Evolutionary conservation across 768 basidiomycete species (phyloP).

Genomic region (Rhodotorula taiwanensis): DNA sequence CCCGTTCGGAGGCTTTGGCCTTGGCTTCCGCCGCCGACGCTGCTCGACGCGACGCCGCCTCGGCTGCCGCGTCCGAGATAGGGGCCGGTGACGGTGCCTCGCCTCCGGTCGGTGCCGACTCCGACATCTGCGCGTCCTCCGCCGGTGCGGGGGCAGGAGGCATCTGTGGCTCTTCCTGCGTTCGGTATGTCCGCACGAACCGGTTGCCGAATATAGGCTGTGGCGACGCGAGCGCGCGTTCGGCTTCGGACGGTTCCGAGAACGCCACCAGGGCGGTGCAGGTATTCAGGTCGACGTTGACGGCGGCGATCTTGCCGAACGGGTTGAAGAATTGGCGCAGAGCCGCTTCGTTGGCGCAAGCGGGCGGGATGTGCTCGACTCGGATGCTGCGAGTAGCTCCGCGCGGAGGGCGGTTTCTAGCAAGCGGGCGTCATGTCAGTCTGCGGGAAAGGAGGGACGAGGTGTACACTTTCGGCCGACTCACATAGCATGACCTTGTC

Average conservation of each 20-base stretch:
- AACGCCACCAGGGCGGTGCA: constrained; percentile 45
- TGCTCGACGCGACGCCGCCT: too few species aligned
- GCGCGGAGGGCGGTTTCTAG: background rate
- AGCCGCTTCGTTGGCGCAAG: constrained; percentile 65
- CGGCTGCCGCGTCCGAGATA: constrained; percentile 43
- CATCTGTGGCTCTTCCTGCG: constrained; percentile 44
- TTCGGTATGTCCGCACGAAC: constrained; percentile 95
- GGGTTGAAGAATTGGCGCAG: constrained; percentile 85
- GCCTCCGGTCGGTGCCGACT: background rate
- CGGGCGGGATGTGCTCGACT: constrained; percentile 86
- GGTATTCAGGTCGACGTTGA: constrained; percentile 63
- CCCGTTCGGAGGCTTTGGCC: background rate
- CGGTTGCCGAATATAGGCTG: constrained; percentile 92
- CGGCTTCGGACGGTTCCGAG: constrained; percentile 80
- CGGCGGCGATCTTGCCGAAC: constrained; percentile 86
- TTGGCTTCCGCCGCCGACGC: constrained; percentile 56
- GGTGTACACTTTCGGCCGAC: too few species aligned
- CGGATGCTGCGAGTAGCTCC: constrained; percentile 72
- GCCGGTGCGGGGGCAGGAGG: constrained; percentile 57
- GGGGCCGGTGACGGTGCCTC: background rate
- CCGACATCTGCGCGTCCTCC: background rate
- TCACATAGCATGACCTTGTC: too few species aligned
- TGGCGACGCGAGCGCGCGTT: constrained; percentile 82
- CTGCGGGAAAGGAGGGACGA: too few species aligned
- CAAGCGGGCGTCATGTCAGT: too few species aligned